phyloP scores from a whole-genome alignment of 2,329 filamentous ascomycete species.

The Botrytis elliptica region DNA sequence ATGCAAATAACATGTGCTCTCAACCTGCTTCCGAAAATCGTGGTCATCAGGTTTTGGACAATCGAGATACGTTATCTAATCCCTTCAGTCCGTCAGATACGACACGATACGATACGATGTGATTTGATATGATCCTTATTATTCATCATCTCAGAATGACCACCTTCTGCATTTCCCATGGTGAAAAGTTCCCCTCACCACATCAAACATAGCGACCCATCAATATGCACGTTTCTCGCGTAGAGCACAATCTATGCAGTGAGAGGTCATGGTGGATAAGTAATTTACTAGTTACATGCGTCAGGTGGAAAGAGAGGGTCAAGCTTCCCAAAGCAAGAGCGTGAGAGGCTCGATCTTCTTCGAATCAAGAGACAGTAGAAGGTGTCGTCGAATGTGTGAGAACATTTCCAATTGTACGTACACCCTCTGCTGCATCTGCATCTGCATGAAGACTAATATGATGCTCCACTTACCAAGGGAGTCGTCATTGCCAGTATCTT shows the following conservation, averaged over 20 bases:
- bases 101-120: not conserved
- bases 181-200: slow-evolving; percentile 9
- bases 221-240: slow-evolving; percentile 2
- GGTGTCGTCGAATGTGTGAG: not conserved
- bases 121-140: not conserved
- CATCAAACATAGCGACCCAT: not conserved
- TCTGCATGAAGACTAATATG: not conserved
- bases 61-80: not conserved
- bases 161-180: not conserved
- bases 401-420: not conserved
- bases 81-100: not conserved
- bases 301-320: slow-evolving; percentile 5
- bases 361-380: slow-evolving; percentile 8
- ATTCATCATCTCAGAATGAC: not conserved
- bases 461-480: not conserved
- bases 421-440: not conserved
- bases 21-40: not conserved
- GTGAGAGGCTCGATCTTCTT: not conserved
- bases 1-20: not conserved
- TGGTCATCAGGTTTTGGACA: not conserved
- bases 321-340: not conserved
- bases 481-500: not conserved
- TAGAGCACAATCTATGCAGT: slow-evolving; percentile 3
- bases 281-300: slow-evolving; percentile 4
- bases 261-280: slow-evolving; percentile 4